A percentile compares a stretch with the other conserved stretches of the same genome.
These are phyloP conservation scores for Wolfiporia cocos DNA, from an alignment of 1,284 basidiomycete species.

Conservation along the genomic window DNA sequence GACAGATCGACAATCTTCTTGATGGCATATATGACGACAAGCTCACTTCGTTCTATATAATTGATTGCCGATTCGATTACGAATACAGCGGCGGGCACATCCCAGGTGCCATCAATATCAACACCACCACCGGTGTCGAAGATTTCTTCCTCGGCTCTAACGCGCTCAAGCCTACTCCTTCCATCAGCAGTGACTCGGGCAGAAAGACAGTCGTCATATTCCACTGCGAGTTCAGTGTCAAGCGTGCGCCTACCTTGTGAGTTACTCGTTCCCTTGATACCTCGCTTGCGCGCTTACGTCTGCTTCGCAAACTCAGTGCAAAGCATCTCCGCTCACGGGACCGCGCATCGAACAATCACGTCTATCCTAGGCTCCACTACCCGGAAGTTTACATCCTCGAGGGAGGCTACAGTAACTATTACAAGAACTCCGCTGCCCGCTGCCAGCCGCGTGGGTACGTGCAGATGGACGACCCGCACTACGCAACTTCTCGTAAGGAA, in stretches of 20 bases:
- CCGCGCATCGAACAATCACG: slow-evolving; percentile 78
- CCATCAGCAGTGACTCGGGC: slow-evolving; percentile 71
- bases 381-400: slow-evolving; percentile 97
- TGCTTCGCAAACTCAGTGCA: slow-evolving; percentile 73
- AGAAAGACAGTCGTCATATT: slow-evolving; percentile 89
- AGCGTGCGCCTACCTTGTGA: slow-evolving; percentile 94
- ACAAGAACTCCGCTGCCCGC: slow-evolving; percentile 53
- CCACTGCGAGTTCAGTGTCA: slow-evolving; percentile 97
- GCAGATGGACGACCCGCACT: slow-evolving; percentile 90
- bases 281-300: neutral
- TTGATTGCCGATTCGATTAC: slow-evolving; percentile 98
- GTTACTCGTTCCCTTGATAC: slow-evolving; percentile 24
- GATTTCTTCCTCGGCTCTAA: slow-evolving; percentile 65
- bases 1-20: slow-evolving; percentile 69
- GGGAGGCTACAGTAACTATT: slow-evolving; percentile 93
- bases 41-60: slow-evolving; percentile 70
- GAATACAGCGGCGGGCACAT: slow-evolving; percentile 95
- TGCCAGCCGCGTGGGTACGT: slow-evolving; percentile 86
- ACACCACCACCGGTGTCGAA: slow-evolving; percentile 78
- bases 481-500: slow-evolving; percentile 72
- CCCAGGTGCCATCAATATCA: slow-evolving; percentile 87
- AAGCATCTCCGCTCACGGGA: slow-evolving; percentile 91
- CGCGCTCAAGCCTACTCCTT: slow-evolving; percentile 63
- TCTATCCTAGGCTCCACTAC: slow-evolving; percentile 92
- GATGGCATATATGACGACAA: slow-evolving; percentile 63